Percentiles rank a stretch among this genome's conserved stretches.
phyloP scores from a whole-genome alignment of 2,329 filamentous ascomycete species.

The Colletotrichum lindemuthianum region DNA sequence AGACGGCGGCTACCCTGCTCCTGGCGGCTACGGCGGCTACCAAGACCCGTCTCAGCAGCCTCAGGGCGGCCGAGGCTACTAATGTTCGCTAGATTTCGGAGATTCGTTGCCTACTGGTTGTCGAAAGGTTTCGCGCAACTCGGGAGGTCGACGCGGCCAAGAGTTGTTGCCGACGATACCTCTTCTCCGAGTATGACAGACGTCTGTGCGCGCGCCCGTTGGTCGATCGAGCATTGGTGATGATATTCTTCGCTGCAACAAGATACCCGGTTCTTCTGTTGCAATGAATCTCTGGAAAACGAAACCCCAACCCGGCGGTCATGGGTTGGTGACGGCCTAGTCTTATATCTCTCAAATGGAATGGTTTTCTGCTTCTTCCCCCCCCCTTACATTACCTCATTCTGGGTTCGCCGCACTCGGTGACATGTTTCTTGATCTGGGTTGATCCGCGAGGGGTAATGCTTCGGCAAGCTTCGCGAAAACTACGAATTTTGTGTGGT shows the following conservation, averaged over 20 bases:
- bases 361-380: constrained; percentile 36
- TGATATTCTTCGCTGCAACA: constrained; percentile 38
- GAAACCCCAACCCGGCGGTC: constrained; percentile 34
- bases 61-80: constrained; percentile 54
- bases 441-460: no score
- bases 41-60: constrained; percentile 52
- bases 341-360: constrained; percentile 33
- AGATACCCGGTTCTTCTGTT: constrained; percentile 39
- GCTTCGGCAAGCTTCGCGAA: no score
- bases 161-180: constrained; percentile 34
- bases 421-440: constrained; percentile 4
- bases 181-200: constrained; percentile 36
- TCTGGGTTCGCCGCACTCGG: background rate
- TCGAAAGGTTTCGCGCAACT: constrained; percentile 24
- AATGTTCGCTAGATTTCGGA: constrained; percentile 38
- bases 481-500: constrained; percentile 20
- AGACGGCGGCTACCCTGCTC: constrained; percentile 32
- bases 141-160: constrained; percentile 27
- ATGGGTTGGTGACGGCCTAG: constrained; percentile 35
- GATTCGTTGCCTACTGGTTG: constrained; percentile 35
- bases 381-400: constrained; percentile 28
- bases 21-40: constrained; percentile 55
- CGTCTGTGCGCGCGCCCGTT: constrained; percentile 37
- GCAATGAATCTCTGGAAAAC: constrained; percentile 38
- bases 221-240: constrained; percentile 39